Evolutionary conservation across 1,284 basidiomycete genomes (phyloP).

Genomic region (Naganishia albida): DNA sequence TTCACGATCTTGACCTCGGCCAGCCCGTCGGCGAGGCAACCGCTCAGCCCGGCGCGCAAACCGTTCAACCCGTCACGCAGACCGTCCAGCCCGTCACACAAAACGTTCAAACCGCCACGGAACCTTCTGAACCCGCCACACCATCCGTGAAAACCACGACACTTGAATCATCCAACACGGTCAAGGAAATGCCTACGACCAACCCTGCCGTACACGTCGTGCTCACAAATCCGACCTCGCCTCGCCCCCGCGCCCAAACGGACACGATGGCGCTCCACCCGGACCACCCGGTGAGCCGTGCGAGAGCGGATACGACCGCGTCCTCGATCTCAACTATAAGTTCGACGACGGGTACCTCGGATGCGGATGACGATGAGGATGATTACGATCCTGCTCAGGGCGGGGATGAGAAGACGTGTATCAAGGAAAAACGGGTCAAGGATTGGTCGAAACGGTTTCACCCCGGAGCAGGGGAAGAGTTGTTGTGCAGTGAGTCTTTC

Average conservation of each 20-base stretch:
- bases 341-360: slow-evolving; percentile 17
- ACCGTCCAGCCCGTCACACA: not conserved
- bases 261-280: not conserved
- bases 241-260: not conserved
- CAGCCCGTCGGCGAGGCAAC: slow-evolving; percentile 4
- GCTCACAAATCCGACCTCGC: slow-evolving; percentile 6
- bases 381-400: slow-evolving; percentile 25
- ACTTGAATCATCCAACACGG: not conserved
- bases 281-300: not conserved
- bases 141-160: too few species aligned
- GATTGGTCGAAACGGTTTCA: slow-evolving; percentile 37
- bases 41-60: not conserved
- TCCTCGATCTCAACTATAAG: not conserved
- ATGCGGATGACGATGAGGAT: slow-evolving; percentile 23
- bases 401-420: slow-evolving; percentile 26
- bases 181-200: slow-evolving; percentile 16
- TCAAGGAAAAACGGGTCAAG: slow-evolving; percentile 36
- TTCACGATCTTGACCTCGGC: slow-evolving; percentile 17
- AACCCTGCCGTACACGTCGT: slow-evolving; percentile 22
- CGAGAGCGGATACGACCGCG: slow-evolving; percentile 9
- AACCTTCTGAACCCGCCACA: too few species aligned
- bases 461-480: slow-evolving; percentile 30
- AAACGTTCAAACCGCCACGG: too few species aligned
- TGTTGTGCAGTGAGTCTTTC: slow-evolving; percentile 38
- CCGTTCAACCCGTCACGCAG: not conserved